Evolutionary conservation across 495 filamentous ascomycete genomes (phyloP).

Genomic region (Daldinia caldariorum): DNA sequence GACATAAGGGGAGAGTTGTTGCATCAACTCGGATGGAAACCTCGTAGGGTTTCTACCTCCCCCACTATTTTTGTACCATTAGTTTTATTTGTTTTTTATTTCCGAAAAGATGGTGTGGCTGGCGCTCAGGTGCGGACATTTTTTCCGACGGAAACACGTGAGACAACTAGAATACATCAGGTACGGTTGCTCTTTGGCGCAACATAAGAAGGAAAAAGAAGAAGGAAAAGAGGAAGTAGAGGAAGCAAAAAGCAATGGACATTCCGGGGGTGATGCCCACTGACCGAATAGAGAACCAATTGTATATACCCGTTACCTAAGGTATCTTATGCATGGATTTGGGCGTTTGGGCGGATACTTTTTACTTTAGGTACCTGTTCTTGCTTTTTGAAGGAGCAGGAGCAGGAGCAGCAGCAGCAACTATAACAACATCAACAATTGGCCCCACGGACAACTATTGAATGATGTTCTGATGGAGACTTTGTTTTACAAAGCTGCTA

Average conservation of each 20-base stretch:
- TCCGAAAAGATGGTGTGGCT: conserved; percentile 23
- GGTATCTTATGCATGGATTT: conserved; percentile 31
- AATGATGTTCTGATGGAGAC: not conserved
- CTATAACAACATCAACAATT: not conserved
- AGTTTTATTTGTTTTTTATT: conserved; percentile 24
- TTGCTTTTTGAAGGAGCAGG: not conserved
- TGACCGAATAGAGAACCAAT: conserved; percentile 9
- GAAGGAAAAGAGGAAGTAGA: no score
- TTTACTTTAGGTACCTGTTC: conserved; percentile 28
- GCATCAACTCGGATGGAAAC: conserved; percentile 3
- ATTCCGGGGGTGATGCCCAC: conserved; percentile 10
- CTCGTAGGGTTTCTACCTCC: not conserved
- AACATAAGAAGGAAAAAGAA: conserved; percentile 22
- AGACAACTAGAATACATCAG: conserved; percentile 22
- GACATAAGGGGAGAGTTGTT: not conserved
- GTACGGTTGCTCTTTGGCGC: conserved; percentile 19
- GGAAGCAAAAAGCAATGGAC: not conserved
- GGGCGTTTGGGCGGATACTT: conserved; percentile 35
- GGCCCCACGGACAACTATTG: not conserved
- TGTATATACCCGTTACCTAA: conserved; percentile 36
- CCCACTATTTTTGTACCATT: conserved; percentile 29
- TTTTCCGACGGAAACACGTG: conserved; percentile 5
- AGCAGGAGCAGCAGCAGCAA: no score
- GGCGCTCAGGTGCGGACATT: conserved; percentile 33
- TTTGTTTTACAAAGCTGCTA: not conserved